Percentiles rank a stretch among this genome's conserved stretches.
phyloP scores from a whole-genome alignment of 208 protist species.

The Angomonas ambiguus region DNA sequence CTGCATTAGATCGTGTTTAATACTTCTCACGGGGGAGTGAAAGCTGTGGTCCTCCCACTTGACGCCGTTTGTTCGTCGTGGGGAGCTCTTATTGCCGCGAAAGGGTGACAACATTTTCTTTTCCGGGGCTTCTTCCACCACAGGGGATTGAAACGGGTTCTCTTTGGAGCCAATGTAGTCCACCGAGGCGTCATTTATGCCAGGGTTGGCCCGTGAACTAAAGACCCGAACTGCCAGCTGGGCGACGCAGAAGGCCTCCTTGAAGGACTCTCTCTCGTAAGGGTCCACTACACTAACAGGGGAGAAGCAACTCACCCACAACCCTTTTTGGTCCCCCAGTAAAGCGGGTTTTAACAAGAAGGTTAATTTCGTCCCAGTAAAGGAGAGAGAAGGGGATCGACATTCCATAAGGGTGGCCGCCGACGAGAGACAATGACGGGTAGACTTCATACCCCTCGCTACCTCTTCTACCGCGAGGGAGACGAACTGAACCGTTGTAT shows the following conservation, averaged over 20 bases:
- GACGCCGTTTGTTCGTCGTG: too few species aligned
- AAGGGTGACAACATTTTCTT: neutral
- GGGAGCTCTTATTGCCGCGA: neutral
- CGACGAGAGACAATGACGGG: constrained; percentile 58
- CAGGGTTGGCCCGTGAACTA: neutral
- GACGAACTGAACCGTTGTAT: constrained; percentile 78
- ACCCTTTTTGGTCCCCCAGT: constrained; percentile 51
- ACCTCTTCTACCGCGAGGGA: constrained; percentile 60
- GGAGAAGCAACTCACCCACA: constrained; percentile 70
- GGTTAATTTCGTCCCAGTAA: constrained; percentile 49
- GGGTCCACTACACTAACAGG: constrained; percentile 28
- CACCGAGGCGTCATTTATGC: neutral
- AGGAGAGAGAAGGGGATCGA: constrained; percentile 40
- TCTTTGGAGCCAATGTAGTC: neutral
- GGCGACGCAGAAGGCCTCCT: constrained; percentile 63
- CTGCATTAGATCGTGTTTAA: neutral
- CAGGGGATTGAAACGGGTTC: neutral
- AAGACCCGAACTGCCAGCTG: constrained; percentile 1
- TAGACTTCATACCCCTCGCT: constrained; percentile 49
- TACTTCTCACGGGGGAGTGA: neutral
- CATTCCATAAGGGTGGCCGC: constrained; percentile 57
- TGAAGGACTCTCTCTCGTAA: constrained; percentile 51
- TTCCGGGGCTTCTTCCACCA: neutral
- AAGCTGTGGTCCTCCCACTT: neutral
- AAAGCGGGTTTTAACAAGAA: constrained; percentile 71